Base-by-base conservation (phyloP, 129 eudicot genomes). In the Logfia minima region DNA sequence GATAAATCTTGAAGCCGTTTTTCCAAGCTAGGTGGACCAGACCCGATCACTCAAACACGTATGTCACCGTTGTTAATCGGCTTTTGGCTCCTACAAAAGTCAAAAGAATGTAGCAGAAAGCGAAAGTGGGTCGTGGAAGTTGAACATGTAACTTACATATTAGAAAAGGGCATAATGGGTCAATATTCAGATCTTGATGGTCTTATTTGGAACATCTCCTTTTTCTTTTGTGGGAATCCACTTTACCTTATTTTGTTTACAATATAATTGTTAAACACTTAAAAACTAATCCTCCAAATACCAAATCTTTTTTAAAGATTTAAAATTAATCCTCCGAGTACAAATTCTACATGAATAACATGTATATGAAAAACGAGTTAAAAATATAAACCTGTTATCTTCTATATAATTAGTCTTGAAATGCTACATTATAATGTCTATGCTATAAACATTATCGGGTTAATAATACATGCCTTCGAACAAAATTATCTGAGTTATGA, bases 71-170 rank as follows among this genome's bases (percentile, higher is more conserved):
- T 41, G 65, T 74, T 67, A 80, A 58, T 68, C 79, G 71, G 84
- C 79, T 74, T 74, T 80, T 74, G 84, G 84, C 52, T 74, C 28
- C 70, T 58, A 29, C 75, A 80, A 43, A 66, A 80, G 80, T 75
- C 84, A 80, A 74, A 32, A 22, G 24, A 74, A 74, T 74, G 56
- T 74, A 39, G 63, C 71, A 77, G 45, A 69, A 78, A 78, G 9
- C 23, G 70, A 70, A 17, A 56, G 53, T 37, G 7, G 45, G 66
- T 72, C 17, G 76, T 65, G 72, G 66, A 75, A 75, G 63, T 75
- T 65, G 72, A 52, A 64, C 61, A 75, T 45, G 55, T 61, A 4
- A 74, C 72, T 65, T 65, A 52, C 64, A 31, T 6, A 32, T 48
- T 14, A 51, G 35, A 76, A 65, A 51, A 68, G 68, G 13, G 2